Conservation (phyloP, 495 filamentous ascomycete genomes). For the Parathielavia hyrcaniae region DNA sequence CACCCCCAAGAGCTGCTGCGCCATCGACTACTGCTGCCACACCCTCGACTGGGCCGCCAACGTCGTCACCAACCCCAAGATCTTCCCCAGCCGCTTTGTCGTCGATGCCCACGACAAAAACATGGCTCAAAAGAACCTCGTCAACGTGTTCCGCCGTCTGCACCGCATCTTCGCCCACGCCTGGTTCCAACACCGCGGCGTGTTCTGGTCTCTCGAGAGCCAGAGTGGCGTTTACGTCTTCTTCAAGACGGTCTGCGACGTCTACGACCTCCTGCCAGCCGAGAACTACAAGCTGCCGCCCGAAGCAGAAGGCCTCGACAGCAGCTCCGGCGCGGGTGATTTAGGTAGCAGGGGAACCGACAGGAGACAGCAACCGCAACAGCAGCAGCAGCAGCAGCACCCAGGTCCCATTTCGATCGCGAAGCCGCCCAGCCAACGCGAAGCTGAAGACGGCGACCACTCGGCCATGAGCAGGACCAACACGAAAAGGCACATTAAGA, state of each 20-base stretch:
- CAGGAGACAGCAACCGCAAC: conserved; percentile 29
- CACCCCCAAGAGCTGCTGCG: conserved; percentile 87
- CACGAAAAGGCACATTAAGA: conserved; percentile 65
- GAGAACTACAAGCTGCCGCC: conserved; percentile 94
- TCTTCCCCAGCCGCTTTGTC: conserved; percentile 83
- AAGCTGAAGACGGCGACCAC: conserved; percentile 42
- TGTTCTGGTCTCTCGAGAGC: conserved; percentile 95
- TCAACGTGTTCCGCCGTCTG: conserved; percentile 87
- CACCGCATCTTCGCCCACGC: conserved; percentile 98
- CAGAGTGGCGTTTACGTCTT: conserved; percentile 84
- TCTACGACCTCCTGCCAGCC: conserved; percentile 77
- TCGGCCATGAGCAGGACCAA: conserved; percentile 48
- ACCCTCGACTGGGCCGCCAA: conserved; percentile 96
- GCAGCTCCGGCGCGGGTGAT: conserved; percentile 21
- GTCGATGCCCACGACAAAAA: conserved; percentile 56
- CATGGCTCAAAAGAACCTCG: conserved; percentile 71
- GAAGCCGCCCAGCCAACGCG: conserved; percentile 43
- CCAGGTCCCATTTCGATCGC: conserved; percentile 34
- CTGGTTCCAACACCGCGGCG: conserved; percentile 91
- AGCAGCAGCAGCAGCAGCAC: conserved; percentile 12
- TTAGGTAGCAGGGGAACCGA: conserved; percentile 15
- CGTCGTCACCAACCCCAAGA: conserved; percentile 79
- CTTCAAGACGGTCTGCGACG: conserved; percentile 94
- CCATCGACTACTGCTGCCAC: conserved; percentile 98
- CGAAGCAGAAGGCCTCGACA: conserved; percentile 77